Percentiles rank a stretch among this genome's conserved stretches.
Evolutionary conservation across 306 rosid species (phyloP).

Genomic region (Vigna radiata): DNA sequence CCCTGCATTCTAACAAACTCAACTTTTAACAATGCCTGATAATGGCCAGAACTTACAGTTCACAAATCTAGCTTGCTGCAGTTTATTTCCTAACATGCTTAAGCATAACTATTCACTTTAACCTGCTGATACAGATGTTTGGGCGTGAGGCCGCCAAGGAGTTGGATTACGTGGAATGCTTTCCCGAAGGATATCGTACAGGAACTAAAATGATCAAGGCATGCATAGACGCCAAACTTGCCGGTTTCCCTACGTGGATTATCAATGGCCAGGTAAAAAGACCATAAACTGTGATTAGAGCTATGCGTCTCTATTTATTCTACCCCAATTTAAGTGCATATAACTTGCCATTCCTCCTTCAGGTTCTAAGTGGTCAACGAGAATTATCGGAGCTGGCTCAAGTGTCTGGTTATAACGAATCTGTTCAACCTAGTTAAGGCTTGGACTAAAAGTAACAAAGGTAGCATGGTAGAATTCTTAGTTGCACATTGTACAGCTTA

Average conservation of each 20-base stretch:
- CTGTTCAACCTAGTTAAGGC: conserved; percentile 50
- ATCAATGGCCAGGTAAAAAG: conserved; percentile 80
- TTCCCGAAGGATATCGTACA: conserved; percentile 77
- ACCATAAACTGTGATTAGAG: conserved; percentile 17
- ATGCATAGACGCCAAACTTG: conserved; percentile 70
- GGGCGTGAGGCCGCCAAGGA: conserved; percentile 82
- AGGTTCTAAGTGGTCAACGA: conserved; percentile 78
- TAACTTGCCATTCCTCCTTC: conserved; percentile 34
- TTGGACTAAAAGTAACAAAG: conserved; percentile 9
- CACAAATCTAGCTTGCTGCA: neutral
- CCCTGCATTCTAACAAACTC: neutral
- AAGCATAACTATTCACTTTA: conserved; percentile 33
- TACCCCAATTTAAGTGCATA: conserved; percentile 35
- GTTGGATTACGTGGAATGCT: conserved; percentile 88
- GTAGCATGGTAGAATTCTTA: conserved; percentile 16
- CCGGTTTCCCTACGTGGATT: conserved; percentile 93
- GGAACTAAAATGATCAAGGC: conserved; percentile 77
- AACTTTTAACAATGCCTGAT: conserved; percentile 30
- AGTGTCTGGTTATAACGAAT: conserved; percentile 64
- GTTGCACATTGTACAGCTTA: conserved; percentile 44
- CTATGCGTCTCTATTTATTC: conserved; percentile 6
- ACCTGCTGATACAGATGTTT: conserved; percentile 62
- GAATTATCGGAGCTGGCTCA: conserved; percentile 72
- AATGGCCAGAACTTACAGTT: conserved; percentile 1
- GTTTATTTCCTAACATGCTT: conserved; percentile 13